phyloP scores from a whole-genome alignment of 1,284 basidiomycete genomes.

The Cutaneotrichosporon sp. region DNA sequence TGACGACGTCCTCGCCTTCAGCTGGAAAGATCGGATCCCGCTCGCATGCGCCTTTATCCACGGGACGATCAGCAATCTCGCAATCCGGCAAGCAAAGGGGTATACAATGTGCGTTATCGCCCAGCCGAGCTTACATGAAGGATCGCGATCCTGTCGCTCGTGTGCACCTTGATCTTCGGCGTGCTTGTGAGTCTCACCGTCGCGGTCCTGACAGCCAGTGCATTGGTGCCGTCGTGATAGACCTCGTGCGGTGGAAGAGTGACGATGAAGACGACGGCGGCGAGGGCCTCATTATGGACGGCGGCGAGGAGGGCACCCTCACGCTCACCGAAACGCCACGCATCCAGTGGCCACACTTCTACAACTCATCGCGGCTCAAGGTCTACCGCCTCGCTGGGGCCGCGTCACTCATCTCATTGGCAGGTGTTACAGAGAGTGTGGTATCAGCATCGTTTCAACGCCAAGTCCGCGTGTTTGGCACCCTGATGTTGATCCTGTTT shows the following conservation, averaged over 20 bases:
- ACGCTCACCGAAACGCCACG: neutral
- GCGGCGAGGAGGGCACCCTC: conserved; percentile 4
- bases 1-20: neutral
- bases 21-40: neutral
- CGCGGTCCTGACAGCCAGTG: neutral
- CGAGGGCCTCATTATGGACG: conserved; percentile 2
- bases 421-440: neutral
- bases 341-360: neutral
- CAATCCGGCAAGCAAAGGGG: neutral
- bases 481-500: no score
- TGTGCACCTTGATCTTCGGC: neutral
- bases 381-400: neutral
- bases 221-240: neutral
- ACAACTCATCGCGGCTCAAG: neutral
- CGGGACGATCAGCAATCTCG: neutral
- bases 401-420: neutral
- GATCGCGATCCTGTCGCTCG: neutral
- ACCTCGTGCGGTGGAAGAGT: neutral
- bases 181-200: neutral
- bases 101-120: neutral
- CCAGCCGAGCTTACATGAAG: no score
- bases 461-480: no score
- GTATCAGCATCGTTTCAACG: neutral
- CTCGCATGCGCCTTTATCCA: conserved; percentile 1
- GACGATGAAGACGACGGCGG: neutral